phyloP scores from a whole-genome alignment of 768 basidiomycete species.

The Megacollybia marginata region DNA sequence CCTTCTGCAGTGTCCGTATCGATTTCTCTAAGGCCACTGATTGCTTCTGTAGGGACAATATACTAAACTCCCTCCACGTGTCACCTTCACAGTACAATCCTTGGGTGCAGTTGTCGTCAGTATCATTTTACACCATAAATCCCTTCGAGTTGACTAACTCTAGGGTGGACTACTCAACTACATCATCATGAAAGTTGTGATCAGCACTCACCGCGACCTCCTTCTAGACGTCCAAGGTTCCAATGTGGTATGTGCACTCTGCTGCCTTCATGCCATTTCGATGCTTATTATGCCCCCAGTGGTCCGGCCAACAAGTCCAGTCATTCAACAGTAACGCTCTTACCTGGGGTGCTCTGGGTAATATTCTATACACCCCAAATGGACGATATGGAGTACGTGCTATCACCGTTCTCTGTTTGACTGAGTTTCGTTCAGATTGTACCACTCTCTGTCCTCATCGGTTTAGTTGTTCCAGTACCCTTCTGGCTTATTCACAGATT shows the following conservation, averaged over 20 bases:
- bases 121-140: constrained; percentile 1
- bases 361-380: constrained; percentile 23
- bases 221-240: constrained; percentile 50
- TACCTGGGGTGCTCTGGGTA: constrained; percentile 30
- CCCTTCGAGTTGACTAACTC: background rate
- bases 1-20: constrained; percentile 18
- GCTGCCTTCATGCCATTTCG: constrained; percentile 24
- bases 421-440: constrained; percentile 26
- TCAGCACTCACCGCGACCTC: constrained; percentile 41
- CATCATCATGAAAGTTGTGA: constrained; percentile 54
- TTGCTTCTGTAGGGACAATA: constrained; percentile 24
- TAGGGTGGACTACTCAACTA: constrained; percentile 24
- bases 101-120: constrained; percentile 49
- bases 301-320: constrained; percentile 16
- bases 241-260: constrained; percentile 33
- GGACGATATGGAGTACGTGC: constrained; percentile 15
- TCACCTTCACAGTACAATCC: constrained; percentile 53
- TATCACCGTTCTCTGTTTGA: constrained; percentile 6
- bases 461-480: constrained; percentile 45
- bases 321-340: constrained; percentile 22
- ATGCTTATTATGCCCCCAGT: constrained; percentile 11
- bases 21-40: constrained; percentile 1
- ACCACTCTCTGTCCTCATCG: constrained; percentile 40
- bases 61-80: constrained; percentile 57
- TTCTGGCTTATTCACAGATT: constrained; percentile 44